phyloP scores from a whole-genome alignment of 176 grass and related monocot species.

The Pharus latifolius region DNA sequence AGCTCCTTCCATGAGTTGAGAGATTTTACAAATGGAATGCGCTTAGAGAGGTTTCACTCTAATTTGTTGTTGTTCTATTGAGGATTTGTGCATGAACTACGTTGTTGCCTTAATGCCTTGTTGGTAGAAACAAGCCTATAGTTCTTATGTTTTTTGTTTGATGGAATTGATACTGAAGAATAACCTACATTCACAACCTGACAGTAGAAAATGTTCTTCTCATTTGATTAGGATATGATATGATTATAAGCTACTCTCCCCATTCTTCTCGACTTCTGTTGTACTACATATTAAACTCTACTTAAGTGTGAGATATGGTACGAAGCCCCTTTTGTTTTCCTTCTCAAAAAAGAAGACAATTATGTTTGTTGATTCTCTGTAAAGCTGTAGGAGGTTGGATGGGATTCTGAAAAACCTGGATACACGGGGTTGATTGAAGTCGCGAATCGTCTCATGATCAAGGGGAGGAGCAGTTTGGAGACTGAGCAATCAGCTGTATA shows the following conservation, averaged over 20 bases:
- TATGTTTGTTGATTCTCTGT: conserved; percentile 17
- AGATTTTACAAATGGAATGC: no score
- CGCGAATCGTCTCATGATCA: conserved; percentile 60
- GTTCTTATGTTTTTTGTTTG: no score
- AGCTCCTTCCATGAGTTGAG: background rate
- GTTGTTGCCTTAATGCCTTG: no score
- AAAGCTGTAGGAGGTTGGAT: conserved; percentile 90
- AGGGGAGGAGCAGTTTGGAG: conserved; percentile 63
- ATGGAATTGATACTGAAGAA: no score
- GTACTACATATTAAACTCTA: background rate
- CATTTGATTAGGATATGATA: no score
- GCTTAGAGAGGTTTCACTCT: no score
- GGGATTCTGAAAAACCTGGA: conserved; percentile 75
- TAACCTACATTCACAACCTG: no score
- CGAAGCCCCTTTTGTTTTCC: background rate
- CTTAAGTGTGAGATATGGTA: no score
- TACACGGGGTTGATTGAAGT: conserved; percentile 76
- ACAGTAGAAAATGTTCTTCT: background rate
- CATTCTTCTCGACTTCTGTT: background rate
- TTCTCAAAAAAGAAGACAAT: background rate
- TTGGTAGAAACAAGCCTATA: no score
- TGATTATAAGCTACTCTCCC: background rate
- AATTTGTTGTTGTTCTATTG: no score
- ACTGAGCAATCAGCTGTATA: conserved; percentile 71
- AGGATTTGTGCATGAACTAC: no score